These are phyloP conservation scores for Gossypium lobatum DNA, from an alignment of 441 rosid genomes.

Conservation along the genomic window DNA sequence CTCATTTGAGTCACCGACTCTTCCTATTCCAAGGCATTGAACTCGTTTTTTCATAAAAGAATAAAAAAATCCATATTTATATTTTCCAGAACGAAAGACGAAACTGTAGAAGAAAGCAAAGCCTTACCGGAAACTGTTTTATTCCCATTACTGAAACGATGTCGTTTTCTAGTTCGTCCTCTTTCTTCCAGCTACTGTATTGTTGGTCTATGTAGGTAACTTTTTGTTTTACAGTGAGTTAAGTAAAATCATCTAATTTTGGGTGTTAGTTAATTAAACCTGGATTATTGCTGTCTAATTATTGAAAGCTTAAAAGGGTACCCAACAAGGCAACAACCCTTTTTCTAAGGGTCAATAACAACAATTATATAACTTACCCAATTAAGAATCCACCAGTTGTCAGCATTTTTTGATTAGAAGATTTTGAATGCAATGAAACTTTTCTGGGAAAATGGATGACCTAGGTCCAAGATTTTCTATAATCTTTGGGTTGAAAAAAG, in stretches of 20 bases:
- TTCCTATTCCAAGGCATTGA: neutral
- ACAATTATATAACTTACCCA: neutral
- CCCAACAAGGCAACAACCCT: constrained; percentile 3
- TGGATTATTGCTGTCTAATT: neutral
- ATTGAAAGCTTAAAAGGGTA: neutral
- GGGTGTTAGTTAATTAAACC: neutral
- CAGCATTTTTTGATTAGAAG: constrained; percentile 1
- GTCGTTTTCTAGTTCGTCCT: neutral
- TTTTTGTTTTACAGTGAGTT: neutral
- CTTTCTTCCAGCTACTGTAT: neutral
- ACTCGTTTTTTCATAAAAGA: neutral
- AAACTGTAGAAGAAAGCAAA: neutral
- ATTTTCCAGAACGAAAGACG: neutral
- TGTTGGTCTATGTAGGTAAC: neutral
- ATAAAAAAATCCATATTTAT: too few relatives aligned
- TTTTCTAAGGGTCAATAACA: neutral
- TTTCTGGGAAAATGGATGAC: constrained; percentile 14
- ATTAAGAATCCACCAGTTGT: neutral
- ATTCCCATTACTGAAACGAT: neutral
- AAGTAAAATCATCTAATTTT: neutral
- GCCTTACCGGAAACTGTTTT: neutral
- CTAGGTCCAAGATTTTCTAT: neutral
- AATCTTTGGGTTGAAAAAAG: neutral
- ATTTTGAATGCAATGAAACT: neutral
- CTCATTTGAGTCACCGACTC: neutral